Conservation (phyloP, 371 early-diverging fungal genomes). For the Synchytrium microbalum region DNA sequence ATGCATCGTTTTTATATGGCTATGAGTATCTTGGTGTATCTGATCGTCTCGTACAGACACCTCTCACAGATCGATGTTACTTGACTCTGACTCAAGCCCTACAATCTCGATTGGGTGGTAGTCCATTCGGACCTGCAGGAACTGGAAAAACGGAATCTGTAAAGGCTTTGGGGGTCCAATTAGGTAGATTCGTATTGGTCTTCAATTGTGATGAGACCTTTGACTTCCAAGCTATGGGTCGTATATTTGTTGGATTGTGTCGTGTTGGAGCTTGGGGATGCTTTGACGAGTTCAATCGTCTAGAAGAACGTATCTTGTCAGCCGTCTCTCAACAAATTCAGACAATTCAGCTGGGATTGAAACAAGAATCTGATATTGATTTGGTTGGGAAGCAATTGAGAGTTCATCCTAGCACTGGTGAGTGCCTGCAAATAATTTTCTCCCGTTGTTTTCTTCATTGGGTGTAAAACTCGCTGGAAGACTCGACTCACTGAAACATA, state of each 20-base stretch:
- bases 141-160: conserved; percentile 99
- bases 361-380: conserved; percentile 75
- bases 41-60: conserved; percentile 96
- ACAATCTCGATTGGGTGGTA: conserved; percentile 85
- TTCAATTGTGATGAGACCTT: conserved; percentile 99
- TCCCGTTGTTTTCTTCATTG: conserved; percentile 9
- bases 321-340: conserved; percentile 98
- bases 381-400: conserved; percentile 80
- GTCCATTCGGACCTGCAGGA: conserved; percentile 96
- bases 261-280: conserved; percentile 99
- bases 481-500: neutral
- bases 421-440: conserved; percentile 1
- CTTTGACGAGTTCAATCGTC: conserved; percentile 99
- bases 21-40: conserved; percentile 96
- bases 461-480: conserved; percentile 9
- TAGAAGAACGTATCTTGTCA: conserved; percentile 94
- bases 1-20: conserved; percentile 89
- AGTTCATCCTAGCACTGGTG: conserved; percentile 76
- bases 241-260: conserved; percentile 97
- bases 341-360: conserved; percentile 91
- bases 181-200: conserved; percentile 95
- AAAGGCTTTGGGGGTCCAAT: conserved; percentile 91
- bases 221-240: conserved; percentile 98
- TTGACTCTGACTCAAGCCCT: conserved; percentile 95
- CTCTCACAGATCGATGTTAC: conserved; percentile 95